Percentiles rank a stretch among this genome's conserved stretches.
These are phyloP conservation scores for Myrica gale DNA, from an alignment of 306 rosid species.

Conservation along the genomic window DNA sequence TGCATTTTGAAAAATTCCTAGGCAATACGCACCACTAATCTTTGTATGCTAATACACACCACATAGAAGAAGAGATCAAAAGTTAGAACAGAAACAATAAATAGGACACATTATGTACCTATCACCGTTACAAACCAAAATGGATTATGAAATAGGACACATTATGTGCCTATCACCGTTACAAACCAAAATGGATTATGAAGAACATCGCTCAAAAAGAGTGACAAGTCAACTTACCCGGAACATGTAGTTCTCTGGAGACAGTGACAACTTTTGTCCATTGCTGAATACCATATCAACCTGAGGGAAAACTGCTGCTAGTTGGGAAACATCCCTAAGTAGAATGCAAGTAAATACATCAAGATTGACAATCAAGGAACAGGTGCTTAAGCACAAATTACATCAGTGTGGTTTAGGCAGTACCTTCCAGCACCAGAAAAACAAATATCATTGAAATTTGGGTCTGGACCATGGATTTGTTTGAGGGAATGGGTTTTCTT, in stretches of 20 bases:
- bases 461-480: constrained; percentile 84
- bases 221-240: constrained; percentile 52
- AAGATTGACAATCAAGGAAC: background rate
- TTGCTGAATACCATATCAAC: constrained; percentile 89
- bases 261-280: constrained; percentile 64
- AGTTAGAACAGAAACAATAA: constrained; percentile 12
- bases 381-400: background rate
- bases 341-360: constrained; percentile 29
- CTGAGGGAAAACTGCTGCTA: constrained; percentile 62
- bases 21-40: constrained; percentile 85
- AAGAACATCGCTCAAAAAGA: constrained; percentile 1
- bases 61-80: constrained; percentile 18
- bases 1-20: constrained; percentile 81
- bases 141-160: background rate
- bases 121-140: background rate
- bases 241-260: constrained; percentile 94
- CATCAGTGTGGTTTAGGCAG: constrained; percentile 2
- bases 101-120: background rate
- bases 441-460: constrained; percentile 72
- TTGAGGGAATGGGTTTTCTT: constrained; percentile 58
- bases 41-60: constrained; percentile 72
- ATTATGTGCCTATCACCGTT: background rate
- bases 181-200: background rate
- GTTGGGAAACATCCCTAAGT: constrained; percentile 59
- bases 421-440: constrained; percentile 81